These are phyloP conservation scores for Geranomyces michiganensis DNA, from an alignment of 192 early-diverging fungal species.

Conservation along the genomic window DNA sequence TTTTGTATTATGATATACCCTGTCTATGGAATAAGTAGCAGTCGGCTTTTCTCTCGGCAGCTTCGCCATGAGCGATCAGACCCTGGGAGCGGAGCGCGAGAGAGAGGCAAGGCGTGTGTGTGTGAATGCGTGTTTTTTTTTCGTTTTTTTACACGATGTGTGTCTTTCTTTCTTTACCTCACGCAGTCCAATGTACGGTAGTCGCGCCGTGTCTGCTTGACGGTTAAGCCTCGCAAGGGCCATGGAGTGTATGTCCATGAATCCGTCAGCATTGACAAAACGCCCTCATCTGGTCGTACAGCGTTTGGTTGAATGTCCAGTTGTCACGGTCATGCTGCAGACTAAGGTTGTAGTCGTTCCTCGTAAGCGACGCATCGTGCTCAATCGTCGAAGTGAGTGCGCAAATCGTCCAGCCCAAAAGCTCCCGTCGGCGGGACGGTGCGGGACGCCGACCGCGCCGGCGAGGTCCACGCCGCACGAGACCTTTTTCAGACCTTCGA, in stretches of 20 bases:
- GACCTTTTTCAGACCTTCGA: constrained; percentile 16
- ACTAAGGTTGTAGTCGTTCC: not conserved
- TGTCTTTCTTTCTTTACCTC: not conserved
- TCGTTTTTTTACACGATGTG: too few species aligned
- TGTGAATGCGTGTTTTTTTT: too few species aligned
- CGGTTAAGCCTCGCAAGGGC: not conserved
- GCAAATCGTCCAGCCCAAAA: constrained; percentile 30
- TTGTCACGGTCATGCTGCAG: constrained; percentile 23
- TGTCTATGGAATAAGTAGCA: too few species aligned
- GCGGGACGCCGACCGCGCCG: constrained; percentile 3
- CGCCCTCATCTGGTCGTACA: constrained; percentile 21
- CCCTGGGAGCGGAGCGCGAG: too few species aligned
- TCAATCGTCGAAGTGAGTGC: constrained; percentile 26
- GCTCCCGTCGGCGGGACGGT: not conserved
- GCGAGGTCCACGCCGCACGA: constrained; percentile 14
- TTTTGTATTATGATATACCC: too few species aligned
- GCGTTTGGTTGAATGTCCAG: constrained; percentile 23
- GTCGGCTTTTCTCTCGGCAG: too few species aligned
- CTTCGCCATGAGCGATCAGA: constrained; percentile 29
- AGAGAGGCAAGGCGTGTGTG: too few species aligned
- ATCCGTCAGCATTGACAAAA: not conserved
- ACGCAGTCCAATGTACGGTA: constrained; percentile 16
- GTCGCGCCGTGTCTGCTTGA: not conserved
- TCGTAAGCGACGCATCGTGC: constrained; percentile 24
- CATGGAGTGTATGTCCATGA: not conserved